Evolutionary conservation across 1,139 yeast species (phyloP).

Genomic region (Suhomyces maxii): DNA sequence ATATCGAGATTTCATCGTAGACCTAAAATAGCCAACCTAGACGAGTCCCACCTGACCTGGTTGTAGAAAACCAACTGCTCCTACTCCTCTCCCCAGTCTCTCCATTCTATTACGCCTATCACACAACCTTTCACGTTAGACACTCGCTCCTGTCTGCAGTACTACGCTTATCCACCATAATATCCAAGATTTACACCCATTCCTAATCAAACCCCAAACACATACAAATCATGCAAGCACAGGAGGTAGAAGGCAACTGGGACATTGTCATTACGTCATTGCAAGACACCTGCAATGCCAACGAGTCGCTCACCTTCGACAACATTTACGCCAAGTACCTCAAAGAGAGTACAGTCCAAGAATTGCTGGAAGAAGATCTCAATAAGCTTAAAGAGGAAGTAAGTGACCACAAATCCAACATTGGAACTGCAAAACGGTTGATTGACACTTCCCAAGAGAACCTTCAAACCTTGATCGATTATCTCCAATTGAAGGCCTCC

Average conservation of each 20-base stretch:
- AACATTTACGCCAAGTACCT: slow-evolving; percentile 34
- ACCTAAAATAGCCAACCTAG: no score
- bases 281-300: slow-evolving; percentile 65
- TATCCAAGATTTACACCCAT: background rate
- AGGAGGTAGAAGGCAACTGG: slow-evolving; percentile 52
- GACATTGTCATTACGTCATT: slow-evolving; percentile 63
- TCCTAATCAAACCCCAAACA: background rate
- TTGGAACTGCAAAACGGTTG: slow-evolving; percentile 55
- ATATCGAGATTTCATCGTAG: no score
- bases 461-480: slow-evolving; percentile 32
- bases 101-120: no score
- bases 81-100: no score
- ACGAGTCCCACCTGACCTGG: no score
- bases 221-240: slow-evolving; percentile 1
- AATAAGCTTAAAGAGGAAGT: slow-evolving; percentile 41
- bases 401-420: slow-evolving; percentile 54
- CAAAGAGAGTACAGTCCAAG: slow-evolving; percentile 20
- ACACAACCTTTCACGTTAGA: no score
- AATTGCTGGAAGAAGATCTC: slow-evolving; percentile 38
- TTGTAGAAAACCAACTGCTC: no score
- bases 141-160: background rate
- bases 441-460: slow-evolving; percentile 44
- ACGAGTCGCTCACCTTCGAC: slow-evolving; percentile 56
- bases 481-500: slow-evolving; percentile 17
- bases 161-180: background rate